Evolutionary conservation across 768 basidiomycete species (phyloP), one percentile per base, ranked within the genome.

Genomic region (Cystofilobasidium bisporidii): DNA sequence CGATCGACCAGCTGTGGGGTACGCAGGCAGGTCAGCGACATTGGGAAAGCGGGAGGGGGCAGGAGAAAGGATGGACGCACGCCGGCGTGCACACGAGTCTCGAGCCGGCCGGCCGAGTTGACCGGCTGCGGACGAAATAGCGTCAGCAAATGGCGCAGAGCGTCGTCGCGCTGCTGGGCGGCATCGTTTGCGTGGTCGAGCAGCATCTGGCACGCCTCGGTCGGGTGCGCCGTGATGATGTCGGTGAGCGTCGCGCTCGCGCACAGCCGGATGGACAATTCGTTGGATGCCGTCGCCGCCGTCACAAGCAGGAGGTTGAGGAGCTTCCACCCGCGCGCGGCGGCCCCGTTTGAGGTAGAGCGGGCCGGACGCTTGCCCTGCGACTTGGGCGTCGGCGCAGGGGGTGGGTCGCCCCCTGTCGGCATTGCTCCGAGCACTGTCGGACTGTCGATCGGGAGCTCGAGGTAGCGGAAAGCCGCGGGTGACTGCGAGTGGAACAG

Each of bases 161-260:
- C 53, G 53, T 32, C 53, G 14, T 56, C 53, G 11, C 50, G 50
- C 24, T 56, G 53, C 28, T n/a, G 28, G 30, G 5, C 53, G 4
- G 28, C 15, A 15, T 56, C 53, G 30, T 9, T 15, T 5, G 53
- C 15, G 53, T 56, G 53, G 53, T 56, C 53, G 28, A 56, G 53
- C 53, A 56, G 53, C 53, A 32, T 32, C 53, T 18, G 18, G 53
- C 53, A 56, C 3, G 53, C 53, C 30, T 56, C 53, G 28, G 26
- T 32, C 53, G 53, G 53, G 30, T 56, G 30, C 14, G 53, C 53
- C 10, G 53, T 56, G 53, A 56, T 56, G 53, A 56, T 32, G 53
- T 56, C 53, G 28, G 53, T 32, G 2, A 56, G 53, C 5, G 28
- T 56, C 53, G 53, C 53, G 30, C 53, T 56, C 28, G 53, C 53